phyloP scores from a whole-genome alignment of 2,329 filamentous ascomycete genomes.

The Pseudogymnoascus sp. region DNA sequence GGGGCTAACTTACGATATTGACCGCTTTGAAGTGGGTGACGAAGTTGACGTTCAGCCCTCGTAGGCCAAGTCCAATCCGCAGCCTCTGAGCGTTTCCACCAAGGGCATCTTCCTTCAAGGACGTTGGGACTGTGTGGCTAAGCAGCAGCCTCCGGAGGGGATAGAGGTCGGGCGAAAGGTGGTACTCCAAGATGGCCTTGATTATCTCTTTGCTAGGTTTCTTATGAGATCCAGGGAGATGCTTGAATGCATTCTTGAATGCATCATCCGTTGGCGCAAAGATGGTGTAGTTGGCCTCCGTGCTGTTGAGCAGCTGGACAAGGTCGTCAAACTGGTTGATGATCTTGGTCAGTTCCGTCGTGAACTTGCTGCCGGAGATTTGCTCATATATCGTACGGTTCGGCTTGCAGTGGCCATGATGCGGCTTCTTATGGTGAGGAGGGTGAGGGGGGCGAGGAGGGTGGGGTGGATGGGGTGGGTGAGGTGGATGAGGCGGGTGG shows the following conservation, averaged over 20 bases:
- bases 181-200: slow-evolving; percentile 63
- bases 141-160: slow-evolving; percentile 56
- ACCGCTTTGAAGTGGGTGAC: slow-evolving; percentile 60
- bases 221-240: slow-evolving; percentile 40
- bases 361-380: slow-evolving; percentile 67
- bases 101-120: slow-evolving; percentile 48
- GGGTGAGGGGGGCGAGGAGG: slow-evolving; percentile 26
- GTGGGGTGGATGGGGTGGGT: slow-evolving; percentile 16
- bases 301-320: slow-evolving; percentile 65
- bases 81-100: slow-evolving; percentile 58
- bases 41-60: slow-evolving; percentile 66
- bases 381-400: slow-evolving; percentile 73
- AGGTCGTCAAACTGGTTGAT: slow-evolving; percentile 65
- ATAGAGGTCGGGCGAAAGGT: slow-evolving; percentile 60
- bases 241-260: slow-evolving; percentile 67
- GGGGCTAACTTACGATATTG: slow-evolving; percentile 51
- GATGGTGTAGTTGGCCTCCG: slow-evolving; percentile 64
- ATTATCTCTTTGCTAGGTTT: slow-evolving; percentile 64
- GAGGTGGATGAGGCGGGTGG: neutral
- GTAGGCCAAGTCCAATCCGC: slow-evolving; percentile 52
- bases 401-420: slow-evolving; percentile 31
- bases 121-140: slow-evolving; percentile 66
- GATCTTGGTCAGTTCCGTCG: slow-evolving; percentile 66
- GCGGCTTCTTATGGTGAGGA: slow-evolving; percentile 21
- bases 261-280: slow-evolving; percentile 73